These are phyloP conservation scores for Hanseniaspora lindneri DNA, from an alignment of 805 yeast species.

Conservation along the genomic window DNA sequence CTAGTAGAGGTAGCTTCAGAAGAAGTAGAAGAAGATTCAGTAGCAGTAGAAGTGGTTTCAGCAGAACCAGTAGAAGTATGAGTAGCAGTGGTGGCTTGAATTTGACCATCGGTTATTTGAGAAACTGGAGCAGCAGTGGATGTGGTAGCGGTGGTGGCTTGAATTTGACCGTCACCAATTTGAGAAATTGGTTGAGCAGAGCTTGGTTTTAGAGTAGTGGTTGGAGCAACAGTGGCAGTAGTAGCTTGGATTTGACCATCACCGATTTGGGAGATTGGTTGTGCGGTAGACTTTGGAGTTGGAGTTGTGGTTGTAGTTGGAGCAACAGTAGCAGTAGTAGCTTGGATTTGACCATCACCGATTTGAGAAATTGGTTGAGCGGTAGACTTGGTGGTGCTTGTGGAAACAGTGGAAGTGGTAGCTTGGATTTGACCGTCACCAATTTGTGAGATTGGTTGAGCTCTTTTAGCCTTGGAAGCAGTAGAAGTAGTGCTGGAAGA, in stretches of 20 bases:
- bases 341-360: conserved; percentile 36
- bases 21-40: conserved; percentile 21
- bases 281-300: conserved; percentile 29
- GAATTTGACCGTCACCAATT: conserved; percentile 35
- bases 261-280: conserved; percentile 35
- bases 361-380: conserved; percentile 31
- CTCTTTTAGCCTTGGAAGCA: conserved; percentile 30
- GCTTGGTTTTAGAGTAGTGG: conserved; percentile 28
- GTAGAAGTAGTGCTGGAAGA: conserved; percentile 28
- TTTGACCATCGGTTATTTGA: conserved; percentile 40
- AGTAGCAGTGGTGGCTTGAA: conserved; percentile 18
- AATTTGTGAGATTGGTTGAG: conserved; percentile 32
- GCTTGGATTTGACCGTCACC: conserved; percentile 44
- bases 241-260: conserved; percentile 40
- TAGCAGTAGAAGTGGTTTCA: conserved; percentile 19
- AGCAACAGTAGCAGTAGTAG: conserved; percentile 23
- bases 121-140: conserved; percentile 30
- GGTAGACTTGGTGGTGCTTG: conserved; percentile 26
- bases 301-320: conserved; percentile 27
- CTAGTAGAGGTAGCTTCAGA: conserved; percentile 21
- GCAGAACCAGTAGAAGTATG: conserved; percentile 27
- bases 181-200: conserved; percentile 29
- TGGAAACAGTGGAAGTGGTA: conserved; percentile 22
- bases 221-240: conserved; percentile 31
- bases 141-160: conserved; percentile 28